Conservation (phyloP, 805 yeast species). For the Saturnispora quitensis region DNA sequence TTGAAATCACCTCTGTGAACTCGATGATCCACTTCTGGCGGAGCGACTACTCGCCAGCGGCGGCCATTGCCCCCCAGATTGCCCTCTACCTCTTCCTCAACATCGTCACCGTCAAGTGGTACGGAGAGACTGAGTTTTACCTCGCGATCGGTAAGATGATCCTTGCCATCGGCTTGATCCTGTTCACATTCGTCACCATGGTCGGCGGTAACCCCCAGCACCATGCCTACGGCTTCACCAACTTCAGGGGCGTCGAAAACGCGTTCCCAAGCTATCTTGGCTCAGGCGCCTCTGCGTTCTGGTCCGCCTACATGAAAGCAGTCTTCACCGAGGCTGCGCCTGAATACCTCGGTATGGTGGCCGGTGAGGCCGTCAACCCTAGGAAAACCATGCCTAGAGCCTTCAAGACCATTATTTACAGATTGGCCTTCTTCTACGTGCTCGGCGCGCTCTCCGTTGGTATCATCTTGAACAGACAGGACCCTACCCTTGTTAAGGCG, state of each 20-base stretch:
- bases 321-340: constrained; percentile 74
- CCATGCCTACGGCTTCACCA: constrained; percentile 28
- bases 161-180: constrained; percentile 63
- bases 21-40: constrained; percentile 77
- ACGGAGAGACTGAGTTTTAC: constrained; percentile 82
- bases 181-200: constrained; percentile 75
- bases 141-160: constrained; percentile 64
- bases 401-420: constrained; percentile 60
- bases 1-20: constrained; percentile 74
- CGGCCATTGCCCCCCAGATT: constrained; percentile 56
- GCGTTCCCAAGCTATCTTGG: constrained; percentile 49
- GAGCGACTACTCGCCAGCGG: constrained; percentile 64
- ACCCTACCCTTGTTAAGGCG: constrained; percentile 49
- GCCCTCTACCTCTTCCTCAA: constrained; percentile 56
- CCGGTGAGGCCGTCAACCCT: constrained; percentile 61
- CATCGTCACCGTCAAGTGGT: constrained; percentile 60
- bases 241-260: constrained; percentile 18
- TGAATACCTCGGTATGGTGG: constrained; percentile 76
- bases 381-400: constrained; percentile 69
- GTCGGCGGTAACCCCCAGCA: constrained; percentile 78
- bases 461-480: constrained; percentile 62
- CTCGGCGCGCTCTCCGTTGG: constrained; percentile 76
- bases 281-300: constrained; percentile 56
- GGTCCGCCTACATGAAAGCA: constrained; percentile 61
- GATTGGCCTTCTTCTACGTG: constrained; percentile 59